Evolutionary conservation across 345 rosid species (phyloP).

Genomic region (Sonneratia alba): DNA sequence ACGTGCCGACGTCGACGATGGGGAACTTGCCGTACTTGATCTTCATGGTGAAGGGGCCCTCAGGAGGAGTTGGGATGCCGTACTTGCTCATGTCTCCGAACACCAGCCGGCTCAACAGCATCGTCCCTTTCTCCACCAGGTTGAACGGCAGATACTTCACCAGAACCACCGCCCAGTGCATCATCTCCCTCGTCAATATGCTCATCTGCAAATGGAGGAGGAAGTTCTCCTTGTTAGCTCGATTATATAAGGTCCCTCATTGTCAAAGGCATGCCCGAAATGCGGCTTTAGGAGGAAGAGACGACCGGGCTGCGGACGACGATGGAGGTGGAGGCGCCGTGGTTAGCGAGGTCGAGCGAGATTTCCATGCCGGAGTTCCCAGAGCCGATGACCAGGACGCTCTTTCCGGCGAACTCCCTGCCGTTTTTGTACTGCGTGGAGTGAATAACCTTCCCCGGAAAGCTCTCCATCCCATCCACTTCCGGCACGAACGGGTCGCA

Average conservation of each 20-base stretch:
- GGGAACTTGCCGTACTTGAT: conserved; percentile 39
- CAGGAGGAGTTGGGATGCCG: conserved; percentile 21
- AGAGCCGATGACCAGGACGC: conserved; percentile 68
- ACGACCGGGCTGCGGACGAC: conserved; percentile 56
- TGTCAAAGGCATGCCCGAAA: too few relatives aligned
- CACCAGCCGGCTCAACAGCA: conserved; percentile 20
- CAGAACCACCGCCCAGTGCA: conserved; percentile 22
- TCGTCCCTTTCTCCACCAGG: conserved; percentile 32
- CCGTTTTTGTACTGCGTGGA: conserved; percentile 48
- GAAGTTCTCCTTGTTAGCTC: too few relatives aligned
- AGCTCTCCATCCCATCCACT: conserved; percentile 35
- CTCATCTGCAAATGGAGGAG: conserved; percentile 32
- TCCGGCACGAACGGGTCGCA: conserved; percentile 32
- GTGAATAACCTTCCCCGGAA: conserved; percentile 43
- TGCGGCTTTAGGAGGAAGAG: background rate
- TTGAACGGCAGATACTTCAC: conserved; percentile 24
- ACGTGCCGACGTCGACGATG: conserved; percentile 39
- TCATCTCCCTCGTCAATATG: conserved; percentile 35
- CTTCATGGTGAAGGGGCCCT: conserved; percentile 30
- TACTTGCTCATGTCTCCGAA: conserved; percentile 44
- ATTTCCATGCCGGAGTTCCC: conserved; percentile 94
- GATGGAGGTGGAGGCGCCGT: conserved; percentile 48
- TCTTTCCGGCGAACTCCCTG: conserved; percentile 23
- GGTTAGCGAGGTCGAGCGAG: conserved; percentile 48
- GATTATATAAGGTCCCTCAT: too few relatives aligned